Evolutionary conservation across 208 protist genomes (phyloP), one percentile per base, ranked within the genome.

Genomic region (Trypanosoma theileri): DNA sequence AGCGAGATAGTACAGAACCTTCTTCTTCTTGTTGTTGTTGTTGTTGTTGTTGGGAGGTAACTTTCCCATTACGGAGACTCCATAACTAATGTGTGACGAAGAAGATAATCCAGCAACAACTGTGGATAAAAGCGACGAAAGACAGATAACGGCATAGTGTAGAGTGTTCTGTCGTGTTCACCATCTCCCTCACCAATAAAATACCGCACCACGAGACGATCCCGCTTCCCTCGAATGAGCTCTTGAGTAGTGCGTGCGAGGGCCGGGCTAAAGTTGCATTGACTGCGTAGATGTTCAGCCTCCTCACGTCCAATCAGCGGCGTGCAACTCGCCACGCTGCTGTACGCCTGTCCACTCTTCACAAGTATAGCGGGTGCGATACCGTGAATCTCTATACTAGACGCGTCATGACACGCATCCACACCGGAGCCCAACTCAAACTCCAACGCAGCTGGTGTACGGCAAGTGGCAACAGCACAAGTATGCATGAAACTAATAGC

Each of bases 81-180:
- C 31, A 95, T 56, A 4, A 95, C 75, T 8, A 92, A 44, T 12
- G 82, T 72, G 63, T 86, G 74, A 46, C 73, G 50, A 1, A 95
- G 79, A 44, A 95, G 54, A 56, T 84, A 95, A 61, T 90, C 84
- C n/a, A 95, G 66, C 51, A 95, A 79, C 42, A 88, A 53, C 72
- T 95, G 89, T 17, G 89, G 85, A 67, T 86, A 92, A 1, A 74
- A 77, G 0, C 75, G 66, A 19, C 89, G 86, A 46, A 95, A 92
- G 16, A 95, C 77, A 10, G 86, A 88, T 11, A 95, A 69, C 11
- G 89, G 89, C 82, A 95, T 89, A 4, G 77, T 60, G 17, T 77
- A 55, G 26, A 89, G 42, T 45, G 40, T 46, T 28, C 58, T 53
- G 8, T 63, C 28, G 1, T 52, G 7, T 35, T 17, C 35, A 26